A percentile compares a stretch with the other conserved stretches of the same genome.
Evolutionary conservation across 148 eudicot genomes (phyloP).

Genomic region (Vaccinium corymbosum): DNA sequence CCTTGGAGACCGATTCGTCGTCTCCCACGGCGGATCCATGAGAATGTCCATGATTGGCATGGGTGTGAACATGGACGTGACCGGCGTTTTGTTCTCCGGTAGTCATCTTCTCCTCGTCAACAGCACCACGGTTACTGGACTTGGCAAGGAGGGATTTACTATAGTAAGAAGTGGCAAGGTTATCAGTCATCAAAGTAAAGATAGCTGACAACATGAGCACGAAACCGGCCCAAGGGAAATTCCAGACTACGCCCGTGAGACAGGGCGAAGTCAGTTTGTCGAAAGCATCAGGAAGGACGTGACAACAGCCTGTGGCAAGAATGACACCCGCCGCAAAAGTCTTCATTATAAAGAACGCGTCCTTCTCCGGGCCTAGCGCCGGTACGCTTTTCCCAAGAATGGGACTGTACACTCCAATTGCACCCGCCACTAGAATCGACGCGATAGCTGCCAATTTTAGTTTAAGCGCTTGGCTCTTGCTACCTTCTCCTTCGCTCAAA

Average conservation of each 20-base stretch:
- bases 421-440: not conserved
- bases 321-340: not conserved
- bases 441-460: not conserved
- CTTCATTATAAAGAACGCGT: not conserved
- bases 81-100: not conserved
- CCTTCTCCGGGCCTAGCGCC: not conserved
- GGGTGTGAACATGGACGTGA: not conserved
- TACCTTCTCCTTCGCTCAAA: no score
- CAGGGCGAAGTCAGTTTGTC: not conserved
- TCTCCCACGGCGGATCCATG: not conserved
- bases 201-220: not conserved
- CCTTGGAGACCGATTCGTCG: not conserved
- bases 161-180: not conserved
- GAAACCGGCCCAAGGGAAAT: not conserved
- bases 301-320: not conserved
- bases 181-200: not conserved
- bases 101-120: not conserved
- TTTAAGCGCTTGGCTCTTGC: not conserved
- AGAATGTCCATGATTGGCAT: not conserved
- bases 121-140: not conserved
- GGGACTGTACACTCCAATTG: not conserved
- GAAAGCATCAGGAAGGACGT: not conserved
- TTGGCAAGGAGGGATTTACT: not conserved
- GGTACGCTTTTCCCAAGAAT: not conserved
- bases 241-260: not conserved